A percentile compares a stretch with the other conserved stretches of the same genome.
Conservation (phyloP, 2,329 filamentous ascomycete species). For the Helminthosporium solani region DNA sequence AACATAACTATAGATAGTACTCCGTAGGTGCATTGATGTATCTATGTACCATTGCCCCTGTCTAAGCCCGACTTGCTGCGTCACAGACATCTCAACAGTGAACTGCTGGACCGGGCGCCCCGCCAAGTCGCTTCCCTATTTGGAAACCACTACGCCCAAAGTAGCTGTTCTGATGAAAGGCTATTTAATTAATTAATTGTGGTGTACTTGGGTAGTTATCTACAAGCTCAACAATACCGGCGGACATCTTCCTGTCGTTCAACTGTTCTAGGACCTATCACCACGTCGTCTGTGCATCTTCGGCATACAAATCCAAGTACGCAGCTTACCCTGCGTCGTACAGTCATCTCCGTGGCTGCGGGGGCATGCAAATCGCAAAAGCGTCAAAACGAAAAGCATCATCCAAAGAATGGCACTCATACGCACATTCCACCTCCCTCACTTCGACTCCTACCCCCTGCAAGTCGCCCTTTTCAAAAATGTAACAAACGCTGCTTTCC, state of each 20-base stretch:
- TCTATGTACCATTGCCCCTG: too few species aligned
- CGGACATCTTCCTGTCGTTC: too few species aligned
- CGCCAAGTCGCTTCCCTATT: slow-evolving; percentile 9
- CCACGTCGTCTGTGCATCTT: slow-evolving; percentile 2
- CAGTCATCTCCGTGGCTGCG: too few species aligned
- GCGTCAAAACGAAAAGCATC: neutral
- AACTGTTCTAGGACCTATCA: too few species aligned
- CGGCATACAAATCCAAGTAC: neutral
- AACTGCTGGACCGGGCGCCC: slow-evolving; percentile 12
- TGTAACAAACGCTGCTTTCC: slow-evolving; percentile 73
- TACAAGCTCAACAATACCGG: too few species aligned
- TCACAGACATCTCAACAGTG: neutral
- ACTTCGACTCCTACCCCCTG: slow-evolving; percentile 69
- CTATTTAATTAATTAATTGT: too few species aligned
- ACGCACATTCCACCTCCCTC: slow-evolving; percentile 71
- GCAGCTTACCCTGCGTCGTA: too few species aligned
- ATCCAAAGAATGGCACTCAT: slow-evolving; percentile 52
- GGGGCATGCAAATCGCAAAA: too few species aligned
- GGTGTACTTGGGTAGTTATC: too few species aligned
- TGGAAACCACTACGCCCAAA: slow-evolving; percentile 8
- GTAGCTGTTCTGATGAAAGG: slow-evolving; percentile 8
- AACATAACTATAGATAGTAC: too few species aligned
- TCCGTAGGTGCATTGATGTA: too few species aligned
- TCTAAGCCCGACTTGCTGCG: neutral
- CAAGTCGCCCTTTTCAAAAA: slow-evolving; percentile 74